phyloP scores from a whole-genome alignment of 2,329 filamentous ascomycete genomes.

The Curvularia hawaiiensis region DNA sequence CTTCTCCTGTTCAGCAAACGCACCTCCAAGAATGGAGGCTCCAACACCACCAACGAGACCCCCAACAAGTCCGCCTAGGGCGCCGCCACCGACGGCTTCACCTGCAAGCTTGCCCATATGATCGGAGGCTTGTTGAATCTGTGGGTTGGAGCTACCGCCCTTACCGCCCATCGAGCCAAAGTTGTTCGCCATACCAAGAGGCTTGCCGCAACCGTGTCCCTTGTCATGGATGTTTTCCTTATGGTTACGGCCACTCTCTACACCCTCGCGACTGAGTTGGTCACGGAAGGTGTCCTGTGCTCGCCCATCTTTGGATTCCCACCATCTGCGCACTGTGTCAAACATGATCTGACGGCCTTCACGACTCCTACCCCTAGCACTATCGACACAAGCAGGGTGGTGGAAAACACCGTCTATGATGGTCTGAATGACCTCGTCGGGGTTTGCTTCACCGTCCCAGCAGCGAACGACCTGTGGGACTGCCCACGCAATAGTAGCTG shows the following conservation, averaged over 20 bases:
- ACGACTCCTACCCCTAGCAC: conserved; percentile 70
- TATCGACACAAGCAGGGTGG: conserved; percentile 78
- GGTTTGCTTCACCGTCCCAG: conserved; percentile 81
- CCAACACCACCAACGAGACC: conserved; percentile 65
- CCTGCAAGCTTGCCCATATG: conserved; percentile 59
- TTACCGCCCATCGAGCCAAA: conserved; percentile 45
- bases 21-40: conserved; percentile 67
- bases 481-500: conserved; percentile 78
- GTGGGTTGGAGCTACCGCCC: conserved; percentile 50
- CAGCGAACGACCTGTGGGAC: conserved; percentile 88
- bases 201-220: conserved; percentile 85
- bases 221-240: conserved; percentile 82
- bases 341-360: conserved; percentile 80
- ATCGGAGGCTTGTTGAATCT: conserved; percentile 39
- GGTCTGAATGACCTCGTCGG: conserved; percentile 71
- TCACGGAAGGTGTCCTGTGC: conserved; percentile 71
- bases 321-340: conserved; percentile 81
- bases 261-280: conserved; percentile 79
- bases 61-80: conserved; percentile 72
- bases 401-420: conserved; percentile 86
- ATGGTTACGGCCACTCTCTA: conserved; percentile 80
- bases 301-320: conserved; percentile 67
- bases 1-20: conserved; percentile 60
- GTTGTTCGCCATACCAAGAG: conserved; percentile 74
- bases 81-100: conserved; percentile 67